phyloP scores from a whole-genome alignment of 495 filamentous ascomycete species.

The Daldinia loculata region DNA sequence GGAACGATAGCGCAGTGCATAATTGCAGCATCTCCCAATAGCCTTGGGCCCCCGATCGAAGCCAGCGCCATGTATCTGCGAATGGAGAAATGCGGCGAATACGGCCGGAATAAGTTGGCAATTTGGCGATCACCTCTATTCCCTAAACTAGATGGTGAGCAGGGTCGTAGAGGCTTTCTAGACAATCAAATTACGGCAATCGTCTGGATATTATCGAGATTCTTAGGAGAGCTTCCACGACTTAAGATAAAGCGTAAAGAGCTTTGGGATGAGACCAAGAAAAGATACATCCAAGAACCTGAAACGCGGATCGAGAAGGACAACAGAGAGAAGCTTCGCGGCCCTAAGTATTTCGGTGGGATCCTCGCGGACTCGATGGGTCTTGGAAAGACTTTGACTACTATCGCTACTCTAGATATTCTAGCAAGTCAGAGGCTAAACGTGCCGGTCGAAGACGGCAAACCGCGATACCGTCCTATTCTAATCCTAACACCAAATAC shows the following conservation, averaged over 20 bases:
- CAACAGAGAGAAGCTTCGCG: conserved; percentile 25
- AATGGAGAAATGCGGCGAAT: conserved; percentile 38
- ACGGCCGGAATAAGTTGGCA: conserved; percentile 32
- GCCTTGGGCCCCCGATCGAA: conserved; percentile 39
- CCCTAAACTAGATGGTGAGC: conserved; percentile 25
- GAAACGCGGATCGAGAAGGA: conserved; percentile 3
- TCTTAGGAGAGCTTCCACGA: conserved; percentile 35
- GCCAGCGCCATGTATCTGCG: conserved; percentile 33
- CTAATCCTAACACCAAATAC: conserved; percentile 37
- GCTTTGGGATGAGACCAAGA: neutral
- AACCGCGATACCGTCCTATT: conserved; percentile 27
- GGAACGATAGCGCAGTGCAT: conserved; percentile 17
- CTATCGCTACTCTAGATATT: conserved; percentile 34
- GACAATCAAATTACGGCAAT: conserved; percentile 42
- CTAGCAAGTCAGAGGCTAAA: conserved; percentile 36
- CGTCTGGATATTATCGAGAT: conserved; percentile 40
- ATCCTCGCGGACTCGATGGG: conserved; percentile 96
- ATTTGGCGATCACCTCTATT: conserved; percentile 37
- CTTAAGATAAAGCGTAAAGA: conserved; percentile 8
- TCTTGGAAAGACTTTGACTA: conserved; percentile 80
- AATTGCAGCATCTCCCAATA: conserved; percentile 30
- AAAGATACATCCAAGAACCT: neutral
- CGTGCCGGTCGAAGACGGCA: conserved; percentile 1
- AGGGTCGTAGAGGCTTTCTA: conserved; percentile 30
- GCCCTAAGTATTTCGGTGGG: conserved; percentile 63